Conservation (phyloP, 495 filamentous ascomycete species). For the Geoglossum glabrum region DNA sequence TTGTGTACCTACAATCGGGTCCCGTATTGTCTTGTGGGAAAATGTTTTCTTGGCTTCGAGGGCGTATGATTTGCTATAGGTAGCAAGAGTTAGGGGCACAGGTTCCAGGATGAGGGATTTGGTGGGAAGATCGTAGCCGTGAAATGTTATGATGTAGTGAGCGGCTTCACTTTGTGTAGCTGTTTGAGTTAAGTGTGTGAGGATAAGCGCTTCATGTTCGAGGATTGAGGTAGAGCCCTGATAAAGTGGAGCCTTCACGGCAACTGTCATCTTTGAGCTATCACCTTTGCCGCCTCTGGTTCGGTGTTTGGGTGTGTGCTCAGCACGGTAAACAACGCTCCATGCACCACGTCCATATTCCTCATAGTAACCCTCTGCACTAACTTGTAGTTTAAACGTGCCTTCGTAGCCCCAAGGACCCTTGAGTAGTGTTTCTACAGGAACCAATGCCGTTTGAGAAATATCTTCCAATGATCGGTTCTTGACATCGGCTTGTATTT, state of each 20-base stretch:
- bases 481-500: background rate
- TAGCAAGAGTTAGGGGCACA: slow-evolving; percentile 29
- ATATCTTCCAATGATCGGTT: background rate
- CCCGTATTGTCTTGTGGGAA: slow-evolving; percentile 26
- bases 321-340: slow-evolving; percentile 38
- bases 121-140: slow-evolving; percentile 29
- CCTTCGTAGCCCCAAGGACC: background rate
- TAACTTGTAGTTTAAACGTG: background rate
- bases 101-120: slow-evolving; percentile 33
- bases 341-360: slow-evolving; percentile 37
- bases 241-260: slow-evolving; percentile 33
- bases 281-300: slow-evolving; percentile 15
- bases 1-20: slow-evolving; percentile 25
- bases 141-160: slow-evolving; percentile 31
- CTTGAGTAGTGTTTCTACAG: background rate
- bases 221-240: slow-evolving; percentile 30
- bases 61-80: slow-evolving; percentile 24
- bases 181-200: slow-evolving; percentile 25
- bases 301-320: slow-evolving; percentile 27
- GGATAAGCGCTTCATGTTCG: slow-evolving; percentile 27
- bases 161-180: slow-evolving; percentile 9
- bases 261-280: slow-evolving; percentile 20
- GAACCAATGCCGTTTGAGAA: background rate
- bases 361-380: background rate
- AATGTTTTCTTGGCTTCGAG: slow-evolving; percentile 15